Evolutionary conservation across 164 flowering plant genomes (phyloP).

Genomic region (Saururus chinensis): DNA sequence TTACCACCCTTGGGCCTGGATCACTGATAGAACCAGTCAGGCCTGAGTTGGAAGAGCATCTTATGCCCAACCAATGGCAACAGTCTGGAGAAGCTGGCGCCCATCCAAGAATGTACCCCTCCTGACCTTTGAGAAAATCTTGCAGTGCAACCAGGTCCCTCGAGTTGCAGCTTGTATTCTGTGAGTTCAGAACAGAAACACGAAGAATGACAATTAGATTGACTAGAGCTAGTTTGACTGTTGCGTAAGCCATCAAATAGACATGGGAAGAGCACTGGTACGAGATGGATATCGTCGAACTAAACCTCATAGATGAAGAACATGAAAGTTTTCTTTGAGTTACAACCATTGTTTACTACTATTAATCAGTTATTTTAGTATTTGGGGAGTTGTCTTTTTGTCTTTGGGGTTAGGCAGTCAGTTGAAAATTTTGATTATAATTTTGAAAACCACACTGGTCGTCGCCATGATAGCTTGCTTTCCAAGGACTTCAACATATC

Average conservation of each 20-base stretch:
- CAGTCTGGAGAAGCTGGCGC: slow-evolving; percentile 1
- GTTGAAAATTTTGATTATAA: too few relatives aligned
- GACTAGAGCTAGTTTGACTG: background rate
- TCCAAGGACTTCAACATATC: too few relatives aligned
- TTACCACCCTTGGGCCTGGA: slow-evolving; percentile 10
- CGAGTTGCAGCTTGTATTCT: slow-evolving; percentile 9
- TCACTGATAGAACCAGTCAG: background rate
- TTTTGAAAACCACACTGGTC: too few relatives aligned
- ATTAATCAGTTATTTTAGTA: too few relatives aligned
- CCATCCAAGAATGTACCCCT: slow-evolving; percentile 8
- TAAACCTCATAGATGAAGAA: too few relatives aligned
- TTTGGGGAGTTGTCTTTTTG: too few relatives aligned
- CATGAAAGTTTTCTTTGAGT: too few relatives aligned
- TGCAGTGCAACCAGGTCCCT: slow-evolving; percentile 11
- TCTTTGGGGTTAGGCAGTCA: too few relatives aligned
- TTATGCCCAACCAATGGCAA: slow-evolving; percentile 12
- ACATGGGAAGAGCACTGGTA: too few relatives aligned
- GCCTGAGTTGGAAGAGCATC: slow-evolving; percentile 3
- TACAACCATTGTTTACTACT: too few relatives aligned
- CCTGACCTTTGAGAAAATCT: slow-evolving; percentile 5
- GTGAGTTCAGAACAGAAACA: slow-evolving; percentile 4
- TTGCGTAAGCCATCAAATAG: background rate
- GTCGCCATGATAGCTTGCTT: too few relatives aligned
- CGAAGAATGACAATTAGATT: background rate
- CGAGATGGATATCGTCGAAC: too few relatives aligned